phyloP scores from a whole-genome alignment of 768 basidiomycete genomes.

The Mycena amicta region DNA sequence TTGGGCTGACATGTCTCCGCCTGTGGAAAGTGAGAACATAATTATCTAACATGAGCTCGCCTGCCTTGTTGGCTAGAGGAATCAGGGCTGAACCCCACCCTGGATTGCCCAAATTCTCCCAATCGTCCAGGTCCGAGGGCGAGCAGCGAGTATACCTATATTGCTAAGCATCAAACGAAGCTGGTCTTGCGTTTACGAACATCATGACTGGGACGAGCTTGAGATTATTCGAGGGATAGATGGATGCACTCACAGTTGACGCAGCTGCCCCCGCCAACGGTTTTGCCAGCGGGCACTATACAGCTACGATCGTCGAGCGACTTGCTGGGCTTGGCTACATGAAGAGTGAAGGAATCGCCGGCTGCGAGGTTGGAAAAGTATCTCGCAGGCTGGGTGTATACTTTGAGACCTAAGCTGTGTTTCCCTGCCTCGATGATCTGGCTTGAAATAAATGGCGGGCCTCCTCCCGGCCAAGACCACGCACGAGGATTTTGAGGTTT shows the following conservation, averaged over 20 bases:
- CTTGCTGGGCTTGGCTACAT: constrained; percentile 46
- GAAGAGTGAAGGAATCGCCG: constrained; percentile 44
- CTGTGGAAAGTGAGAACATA: constrained; percentile 22
- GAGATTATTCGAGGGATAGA: neutral
- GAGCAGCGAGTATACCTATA: constrained; percentile 50
- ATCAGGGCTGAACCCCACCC: constrained; percentile 68
- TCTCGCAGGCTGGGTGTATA: constrained; percentile 57
- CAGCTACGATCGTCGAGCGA: constrained; percentile 44
- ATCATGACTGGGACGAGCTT: constrained; percentile 39
- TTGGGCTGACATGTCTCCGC: constrained; percentile 42
- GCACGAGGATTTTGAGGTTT: constrained; percentile 54
- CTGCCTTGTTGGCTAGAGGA: constrained; percentile 60
- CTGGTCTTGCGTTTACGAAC: constrained; percentile 25
- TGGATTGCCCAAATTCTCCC: constrained; percentile 54
- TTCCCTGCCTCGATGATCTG: constrained; percentile 62
- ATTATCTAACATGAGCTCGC: neutral
- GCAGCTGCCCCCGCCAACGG: constrained; percentile 63
- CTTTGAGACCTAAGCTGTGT: constrained; percentile 45
- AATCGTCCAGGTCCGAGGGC: constrained; percentile 68
- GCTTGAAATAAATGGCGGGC: neutral
- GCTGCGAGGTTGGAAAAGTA: constrained; percentile 45
- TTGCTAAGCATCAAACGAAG: neutral
- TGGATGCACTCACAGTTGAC: constrained; percentile 52
- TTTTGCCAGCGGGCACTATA: constrained; percentile 48
- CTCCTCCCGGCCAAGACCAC: constrained; percentile 7